Percentiles rank a stretch among this genome's conserved stretches.
phyloP scores from a whole-genome alignment of 2,329 filamentous ascomycete genomes.

The Verticillium tricorpus region DNA sequence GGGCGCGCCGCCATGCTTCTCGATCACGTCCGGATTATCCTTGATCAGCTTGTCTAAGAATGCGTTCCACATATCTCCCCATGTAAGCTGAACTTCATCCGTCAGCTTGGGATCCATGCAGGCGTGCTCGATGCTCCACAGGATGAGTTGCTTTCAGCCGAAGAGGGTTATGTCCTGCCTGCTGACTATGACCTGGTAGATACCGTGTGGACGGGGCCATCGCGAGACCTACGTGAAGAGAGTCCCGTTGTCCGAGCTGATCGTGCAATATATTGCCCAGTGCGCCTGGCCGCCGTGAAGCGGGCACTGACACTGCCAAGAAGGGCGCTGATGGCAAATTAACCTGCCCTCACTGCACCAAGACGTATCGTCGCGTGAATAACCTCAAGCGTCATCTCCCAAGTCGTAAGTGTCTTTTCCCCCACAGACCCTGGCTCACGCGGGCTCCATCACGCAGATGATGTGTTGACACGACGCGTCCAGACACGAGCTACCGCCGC shows the following conservation, averaged over 20 bases:
- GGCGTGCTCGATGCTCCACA: conserved; percentile 60
- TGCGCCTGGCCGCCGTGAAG: conserved; percentile 75
- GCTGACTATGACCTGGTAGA: conserved; percentile 71
- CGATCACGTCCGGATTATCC: not conserved
- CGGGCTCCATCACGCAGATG: not conserved
- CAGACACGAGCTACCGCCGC: conserved; percentile 94
- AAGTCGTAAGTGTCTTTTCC: conserved; percentile 68
- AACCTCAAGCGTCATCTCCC: conserved; percentile 95
- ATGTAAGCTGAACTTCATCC: conserved; percentile 32
- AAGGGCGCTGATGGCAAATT: conserved; percentile 98
- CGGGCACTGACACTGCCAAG: conserved; percentile 65
- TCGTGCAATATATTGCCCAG: conserved; percentile 82
- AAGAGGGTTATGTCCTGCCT: conserved; percentile 61
- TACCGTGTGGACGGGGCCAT: conserved; percentile 66
- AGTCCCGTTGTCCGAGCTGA: conserved; percentile 72
- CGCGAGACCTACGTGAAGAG: conserved; percentile 54
- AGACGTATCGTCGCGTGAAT: conserved; percentile 96
- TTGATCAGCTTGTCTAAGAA: conserved; percentile 51
- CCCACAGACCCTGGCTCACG: conserved; percentile 11
- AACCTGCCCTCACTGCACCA: conserved; percentile 95
- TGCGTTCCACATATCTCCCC: conserved; percentile 51
- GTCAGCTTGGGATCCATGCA: conserved; percentile 44
- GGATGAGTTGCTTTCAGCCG: conserved; percentile 65
- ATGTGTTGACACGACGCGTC: conserved; percentile 5
- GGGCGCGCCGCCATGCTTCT: too few relatives aligned